Base-by-base conservation (phyloP, 768 basidiomycete genomes). In the Pholiota molesta region DNA sequence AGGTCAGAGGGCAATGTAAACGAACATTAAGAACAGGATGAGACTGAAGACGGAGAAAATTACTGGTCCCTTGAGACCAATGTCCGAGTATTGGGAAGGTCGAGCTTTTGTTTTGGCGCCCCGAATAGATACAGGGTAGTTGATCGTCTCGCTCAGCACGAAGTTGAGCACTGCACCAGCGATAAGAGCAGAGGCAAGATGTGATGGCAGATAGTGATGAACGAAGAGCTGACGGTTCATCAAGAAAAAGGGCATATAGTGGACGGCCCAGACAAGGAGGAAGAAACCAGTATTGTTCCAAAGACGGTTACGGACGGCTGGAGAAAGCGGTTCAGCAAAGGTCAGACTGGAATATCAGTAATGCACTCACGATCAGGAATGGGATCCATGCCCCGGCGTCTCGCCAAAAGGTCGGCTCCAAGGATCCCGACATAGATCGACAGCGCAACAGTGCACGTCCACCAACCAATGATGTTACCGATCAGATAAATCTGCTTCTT, bases 231-330 rank as follows among this genome's bases (percentile, higher is more conserved):
- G 97, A 40, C 97, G 92, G 71, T 84, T 90, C 94, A 99, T 97
- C 28, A 98, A 82, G 88, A 94, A 99, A 85, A 99, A 99, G 6
- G 97, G 97, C 71, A 91, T 79, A 78, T 97, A 99, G 74, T 99
- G 97, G 59, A 92, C 93, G 13, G 84, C 90, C 97, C 97, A 99
- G 26, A 97, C 86, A 31, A 95, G 78, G 57, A 95, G 77, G 86
- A 99, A 99, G 83, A 98, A 97, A 21, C 97, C 95, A 26, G 92
- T 86, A 51, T 95, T 95, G 72, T 99, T 96, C 87, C 95, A 94
- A 11, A 99, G 81, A 37, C 97, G 89, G 72, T 97, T 95, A 54
- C 95, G 94, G 28, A 95, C 87, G 62, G 90, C 97, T 99, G 65
- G 44, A 68, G 49, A 58, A 44, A 42, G 4, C 47, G 39, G 5